Conservation (phyloP, 2,329 filamentous ascomycete genomes). For the Fusarium tricinctum region DNA sequence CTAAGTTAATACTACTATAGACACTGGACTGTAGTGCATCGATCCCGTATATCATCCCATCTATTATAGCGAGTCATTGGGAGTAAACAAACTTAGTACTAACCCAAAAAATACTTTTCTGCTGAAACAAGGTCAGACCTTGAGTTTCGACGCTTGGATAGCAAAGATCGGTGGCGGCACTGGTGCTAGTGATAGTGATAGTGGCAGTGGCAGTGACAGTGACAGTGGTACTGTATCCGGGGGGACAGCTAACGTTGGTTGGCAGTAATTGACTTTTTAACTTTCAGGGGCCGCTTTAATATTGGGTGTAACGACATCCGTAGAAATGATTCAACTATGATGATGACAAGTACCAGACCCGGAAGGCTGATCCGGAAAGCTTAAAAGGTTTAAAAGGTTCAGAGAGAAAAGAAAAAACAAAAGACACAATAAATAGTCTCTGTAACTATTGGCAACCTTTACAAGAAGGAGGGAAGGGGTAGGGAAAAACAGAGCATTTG, state of each 20-base stretch:
- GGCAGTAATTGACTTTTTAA: constrained; percentile 35
- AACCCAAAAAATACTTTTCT: constrained; percentile 2
- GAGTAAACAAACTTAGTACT: not conserved
- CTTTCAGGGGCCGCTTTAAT: constrained; percentile 34
- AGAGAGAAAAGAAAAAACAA: not conserved
- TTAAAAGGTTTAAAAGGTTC: not conserved
- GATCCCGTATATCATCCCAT: not conserved
- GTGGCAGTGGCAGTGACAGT: not conserved
- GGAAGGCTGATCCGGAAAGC: constrained; percentile 21
- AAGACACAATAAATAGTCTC: not conserved
- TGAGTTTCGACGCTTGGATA: constrained; percentile 12
- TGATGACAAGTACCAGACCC: constrained; percentile 20
- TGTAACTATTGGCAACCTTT: not conserved
- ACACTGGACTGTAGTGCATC: no score
- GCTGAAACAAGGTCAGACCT: constrained; percentile 19
- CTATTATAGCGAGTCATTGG: constrained; percentile 27
- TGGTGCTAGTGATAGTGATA: no score
- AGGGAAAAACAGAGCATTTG: not conserved
- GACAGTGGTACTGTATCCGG: not conserved
- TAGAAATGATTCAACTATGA: constrained; percentile 25
- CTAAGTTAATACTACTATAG: no score
- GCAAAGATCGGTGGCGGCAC: not conserved
- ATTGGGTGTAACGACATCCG: not conserved
- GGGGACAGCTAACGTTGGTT: not conserved
- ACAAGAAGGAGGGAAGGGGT: not conserved